Evolutionary conservation across 2,329 filamentous ascomycete genomes (phyloP), one percentile per base, ranked within the genome.

Genomic region (Metarhizium sp.): DNA sequence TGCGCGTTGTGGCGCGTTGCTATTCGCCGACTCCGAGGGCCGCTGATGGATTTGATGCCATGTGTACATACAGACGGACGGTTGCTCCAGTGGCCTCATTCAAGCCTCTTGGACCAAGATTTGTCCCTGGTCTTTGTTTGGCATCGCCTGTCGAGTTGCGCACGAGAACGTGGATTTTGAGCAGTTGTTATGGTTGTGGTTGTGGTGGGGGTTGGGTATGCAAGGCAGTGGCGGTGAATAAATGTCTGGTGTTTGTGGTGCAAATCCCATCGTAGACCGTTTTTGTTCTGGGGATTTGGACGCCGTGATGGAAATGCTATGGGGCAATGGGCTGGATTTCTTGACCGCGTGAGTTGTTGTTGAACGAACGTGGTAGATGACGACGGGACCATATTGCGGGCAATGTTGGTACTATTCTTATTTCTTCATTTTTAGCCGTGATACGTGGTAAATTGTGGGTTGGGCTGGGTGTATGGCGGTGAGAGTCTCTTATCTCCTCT

Each of bases 1-100:
- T 29, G n/a, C 29, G 43, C 6, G 20, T 45, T 53, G 52, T 54
- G 46, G 52, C 52, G 52, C 47, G 20, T 36, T 25, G 38, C 52
- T 18, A 54, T 54, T 34, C 52, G 52, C 20, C 18, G 50, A 43
- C 50, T 6, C 29, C 11, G 29, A 14, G 38, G 30, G 7, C 32
- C 32, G 6, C 34, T 16, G 11, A 42, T 34, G 4, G 25, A 30
- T 46, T 11, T 6, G 36, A 25, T 42, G n/a, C 10, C 2, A 13
- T 18, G 36, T 42, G 38, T 5, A 51, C 16, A 18, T 7, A n/a
- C 47, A 34, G 3, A n/a, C 14, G 45, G 29, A 20, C n/a, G 36
- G n/a, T 10, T 32, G 32, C 6, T 25, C 16, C 42, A 20, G 16
- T 6, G 16, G 6, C 42, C 7, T 6, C 5, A 20, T 20, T 20